Conservation (phyloP, 768 basidiomycete genomes). For the Coprinellus micaceus region DNA sequence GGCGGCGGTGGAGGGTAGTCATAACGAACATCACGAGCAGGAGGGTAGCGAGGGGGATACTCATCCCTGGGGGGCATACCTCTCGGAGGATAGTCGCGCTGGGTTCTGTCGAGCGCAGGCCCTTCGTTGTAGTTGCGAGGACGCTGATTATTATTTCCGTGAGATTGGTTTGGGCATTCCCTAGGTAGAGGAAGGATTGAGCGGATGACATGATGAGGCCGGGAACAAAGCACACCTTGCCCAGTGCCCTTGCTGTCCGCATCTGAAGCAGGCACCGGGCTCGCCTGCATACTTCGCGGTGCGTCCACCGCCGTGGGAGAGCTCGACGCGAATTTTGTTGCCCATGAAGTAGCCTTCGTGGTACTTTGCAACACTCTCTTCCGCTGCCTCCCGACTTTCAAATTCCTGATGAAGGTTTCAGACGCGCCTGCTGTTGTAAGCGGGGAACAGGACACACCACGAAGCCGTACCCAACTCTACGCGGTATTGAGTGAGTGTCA, state of each 20-base stretch:
- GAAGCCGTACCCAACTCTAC: slow-evolving; percentile 83
- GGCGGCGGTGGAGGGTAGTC: slow-evolving; percentile 51
- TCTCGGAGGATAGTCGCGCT: slow-evolving; percentile 51
- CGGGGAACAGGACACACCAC: slow-evolving; percentile 54
- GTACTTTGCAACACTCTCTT: slow-evolving; percentile 84
- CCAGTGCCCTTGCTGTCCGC: slow-evolving; percentile 85
- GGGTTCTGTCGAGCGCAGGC: slow-evolving; percentile 56
- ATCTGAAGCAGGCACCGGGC: slow-evolving; percentile 85
- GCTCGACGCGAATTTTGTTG: slow-evolving; percentile 85
- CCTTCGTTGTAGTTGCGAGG: slow-evolving; percentile 46
- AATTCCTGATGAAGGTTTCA: slow-evolving; percentile 59
- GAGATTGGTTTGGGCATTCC: slow-evolving; percentile 64
- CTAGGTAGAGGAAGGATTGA: slow-evolving; percentile 32
- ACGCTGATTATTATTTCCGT: not conserved
- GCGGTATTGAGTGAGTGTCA: slow-evolving; percentile 11
- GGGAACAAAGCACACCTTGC: slow-evolving; percentile 56
- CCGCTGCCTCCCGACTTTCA: slow-evolving; percentile 73
- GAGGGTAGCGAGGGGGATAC: slow-evolving; percentile 36
- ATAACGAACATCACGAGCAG: slow-evolving; percentile 58
- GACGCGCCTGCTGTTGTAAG: slow-evolving; percentile 2
- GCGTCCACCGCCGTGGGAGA: slow-evolving; percentile 80
- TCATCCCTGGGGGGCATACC: slow-evolving; percentile 54
- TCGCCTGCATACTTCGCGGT: slow-evolving; percentile 81
- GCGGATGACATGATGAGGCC: not conserved
- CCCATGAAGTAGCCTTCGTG: slow-evolving; percentile 91